Base-by-base conservation (phyloP, 2,329 filamentous ascomycete species). In the Venturiaceae sp. region DNA sequence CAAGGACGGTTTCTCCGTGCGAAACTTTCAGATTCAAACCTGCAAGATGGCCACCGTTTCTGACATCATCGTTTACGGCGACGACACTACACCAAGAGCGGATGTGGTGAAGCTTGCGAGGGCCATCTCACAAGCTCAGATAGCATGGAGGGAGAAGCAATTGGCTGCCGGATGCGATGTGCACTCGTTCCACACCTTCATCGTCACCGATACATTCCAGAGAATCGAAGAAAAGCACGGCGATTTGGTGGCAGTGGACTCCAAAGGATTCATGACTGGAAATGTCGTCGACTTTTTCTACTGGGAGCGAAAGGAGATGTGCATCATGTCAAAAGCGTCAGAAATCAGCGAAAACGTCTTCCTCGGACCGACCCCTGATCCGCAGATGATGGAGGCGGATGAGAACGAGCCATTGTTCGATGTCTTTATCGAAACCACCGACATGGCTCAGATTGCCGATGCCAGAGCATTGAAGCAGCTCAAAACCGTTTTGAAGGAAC, bases 11-110 rank as follows among this genome's bases (percentile, higher is more conserved):
- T 97, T 97, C 69, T 96, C 90, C 4, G 92, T 97, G 46, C 84
- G 94, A 50, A 97, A 97, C 71, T 99, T 99, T 68, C 92, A 97
- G 66, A 97, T 97, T 39, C 94, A 99, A 71, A 82, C 89, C 0
- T 88, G 88, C 60, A 99, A 99, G 71, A 77, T 89, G 63, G 92
- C 92, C 58, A 83, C 88, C 63, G 82, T 94, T 8, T 96, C 92
- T 0, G 94, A 99, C 69, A 90, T 99, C 63, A 81, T 99, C 41
- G 83, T 99, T 1, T 99, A 99, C 68, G 90, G 90, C 13, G 87
- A 92, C 58, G 82, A 90, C 63, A 74, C 77, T 37, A 79, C 78
- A 1, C 73, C 81, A 28, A 80, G 82, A 50, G 79, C 82, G 57
- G 84, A 85, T 59, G 75, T 95, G 69, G 65, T 88, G 74, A 80